Evolutionary conservation across 805 yeast genomes (phyloP).

Genomic region (Clavispora santaluciae): DNA sequence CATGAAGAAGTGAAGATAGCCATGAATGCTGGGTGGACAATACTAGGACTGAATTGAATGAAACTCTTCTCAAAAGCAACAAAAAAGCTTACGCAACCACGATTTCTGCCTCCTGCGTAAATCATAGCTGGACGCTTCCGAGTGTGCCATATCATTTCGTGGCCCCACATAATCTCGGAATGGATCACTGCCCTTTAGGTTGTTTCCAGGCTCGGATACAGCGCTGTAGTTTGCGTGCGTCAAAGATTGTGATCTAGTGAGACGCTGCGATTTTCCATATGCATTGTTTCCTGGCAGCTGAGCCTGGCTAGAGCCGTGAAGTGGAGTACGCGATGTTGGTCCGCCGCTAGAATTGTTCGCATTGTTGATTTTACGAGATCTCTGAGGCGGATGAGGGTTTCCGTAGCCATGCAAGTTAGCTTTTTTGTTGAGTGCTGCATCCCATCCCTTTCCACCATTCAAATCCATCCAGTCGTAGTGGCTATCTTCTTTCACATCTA

Average conservation of each 20-base stretch:
- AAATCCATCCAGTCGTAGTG: conserved; percentile 98
- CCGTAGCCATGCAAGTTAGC: conserved; percentile 96
- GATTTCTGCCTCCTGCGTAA: conserved; percentile 12
- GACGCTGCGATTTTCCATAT: conserved; percentile 6
- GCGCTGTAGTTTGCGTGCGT: conserved; percentile 14
- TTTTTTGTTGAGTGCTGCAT: conserved; percentile 78
- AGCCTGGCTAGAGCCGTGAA: not conserved
- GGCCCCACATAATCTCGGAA: conserved; percentile 15
- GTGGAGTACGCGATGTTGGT: not conserved
- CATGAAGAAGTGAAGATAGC: not conserved
- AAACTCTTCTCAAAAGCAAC: conserved; percentile 8
- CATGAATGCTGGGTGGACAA: not conserved
- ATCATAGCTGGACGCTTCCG: conserved; percentile 33
- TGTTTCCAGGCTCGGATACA: conserved; percentile 6
- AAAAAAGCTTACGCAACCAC: conserved; percentile 13
- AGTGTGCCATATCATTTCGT: conserved; percentile 16
- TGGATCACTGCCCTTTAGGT: not conserved
- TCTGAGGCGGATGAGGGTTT: conserved; percentile 73
- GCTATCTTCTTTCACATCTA: conserved; percentile 72
- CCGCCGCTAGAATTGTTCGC: conserved; percentile 7
- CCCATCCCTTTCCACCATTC: conserved; percentile 96
- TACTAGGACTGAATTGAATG: not conserved
- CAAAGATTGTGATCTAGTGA: conserved; percentile 14
- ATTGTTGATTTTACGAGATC: conserved; percentile 18
- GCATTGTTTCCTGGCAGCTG: not conserved